A percentile compares a stretch with the other conserved stretches of the same genome.
Evolutionary conservation across 1,139 yeast species (phyloP).

Genomic region (Scheffersomyces illinoinensis): DNA sequence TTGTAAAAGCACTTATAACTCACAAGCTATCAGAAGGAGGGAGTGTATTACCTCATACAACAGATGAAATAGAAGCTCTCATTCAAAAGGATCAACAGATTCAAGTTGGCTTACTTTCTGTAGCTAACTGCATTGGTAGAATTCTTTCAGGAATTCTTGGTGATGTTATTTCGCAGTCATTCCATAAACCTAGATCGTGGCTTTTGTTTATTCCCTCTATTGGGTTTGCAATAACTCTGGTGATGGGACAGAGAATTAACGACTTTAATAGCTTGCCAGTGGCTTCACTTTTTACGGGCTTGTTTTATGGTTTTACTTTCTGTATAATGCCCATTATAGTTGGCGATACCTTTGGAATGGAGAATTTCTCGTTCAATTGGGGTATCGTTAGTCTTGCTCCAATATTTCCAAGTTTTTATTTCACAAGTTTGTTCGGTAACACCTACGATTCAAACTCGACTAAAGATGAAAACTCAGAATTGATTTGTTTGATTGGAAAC

Average conservation of each 20-base stretch:
- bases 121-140: slow-evolving; percentile 57
- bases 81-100: slow-evolving; percentile 53
- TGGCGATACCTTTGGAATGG: slow-evolving; percentile 59
- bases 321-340: slow-evolving; percentile 60
- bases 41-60: slow-evolving; percentile 7
- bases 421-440: slow-evolving; percentile 53
- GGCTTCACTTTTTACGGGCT: slow-evolving; percentile 49
- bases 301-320: slow-evolving; percentile 59
- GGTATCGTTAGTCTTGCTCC: slow-evolving; percentile 59
- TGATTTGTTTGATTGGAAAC: slow-evolving; percentile 38
- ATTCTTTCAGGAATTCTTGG: slow-evolving; percentile 53
- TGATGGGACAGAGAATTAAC: slow-evolving; percentile 33
- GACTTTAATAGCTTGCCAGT: slow-evolving; percentile 33
- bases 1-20: slow-evolving; percentile 52
- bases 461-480: slow-evolving; percentile 1
- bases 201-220: slow-evolving; percentile 47
- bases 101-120: slow-evolving; percentile 57
- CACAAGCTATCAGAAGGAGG: slow-evolving; percentile 13
- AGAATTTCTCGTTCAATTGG: slow-evolving; percentile 57
- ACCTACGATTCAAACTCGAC: slow-evolving; percentile 48
- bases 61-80: slow-evolving; percentile 23
- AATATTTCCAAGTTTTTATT: slow-evolving; percentile 49
- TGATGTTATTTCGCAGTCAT: slow-evolving; percentile 48
- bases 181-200: slow-evolving; percentile 44
- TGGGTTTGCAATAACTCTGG: slow-evolving; percentile 43